These are phyloP conservation scores for Sarocladium strictum DNA, from an alignment of 2,329 filamentous ascomycete species.

Conservation along the genomic window DNA sequence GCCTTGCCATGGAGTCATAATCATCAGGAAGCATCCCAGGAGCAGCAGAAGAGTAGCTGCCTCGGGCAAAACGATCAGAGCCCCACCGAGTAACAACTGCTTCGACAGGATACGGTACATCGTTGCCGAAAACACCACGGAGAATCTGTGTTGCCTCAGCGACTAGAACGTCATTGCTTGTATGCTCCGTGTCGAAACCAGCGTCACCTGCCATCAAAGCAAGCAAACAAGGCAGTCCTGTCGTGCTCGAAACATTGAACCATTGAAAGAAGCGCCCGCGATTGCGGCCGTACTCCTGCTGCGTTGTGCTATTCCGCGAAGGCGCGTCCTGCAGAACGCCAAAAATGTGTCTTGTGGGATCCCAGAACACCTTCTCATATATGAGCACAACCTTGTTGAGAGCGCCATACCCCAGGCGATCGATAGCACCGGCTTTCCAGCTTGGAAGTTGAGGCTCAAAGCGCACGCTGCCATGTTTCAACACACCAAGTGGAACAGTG, in stretches of 20 bases:
- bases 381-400: constrained; percentile 94
- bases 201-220: constrained; percentile 95
- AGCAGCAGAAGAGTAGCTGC: constrained; percentile 92
- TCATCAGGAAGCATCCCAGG: constrained; percentile 77
- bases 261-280: constrained; percentile 96
- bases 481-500: constrained; percentile 82
- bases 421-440: constrained; percentile 77
- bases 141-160: constrained; percentile 75
- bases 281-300: constrained; percentile 70
- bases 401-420: constrained; percentile 83
- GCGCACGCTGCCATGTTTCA: constrained; percentile 75
- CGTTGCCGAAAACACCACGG: constrained; percentile 63
- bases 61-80: constrained; percentile 82
- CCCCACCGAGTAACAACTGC: constrained; percentile 90
- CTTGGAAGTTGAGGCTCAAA: constrained; percentile 87
- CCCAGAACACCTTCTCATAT: constrained; percentile 88
- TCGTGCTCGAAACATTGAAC: constrained; percentile 91
- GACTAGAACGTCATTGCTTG: constrained; percentile 69
- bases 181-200: constrained; percentile 78
- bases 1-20: constrained; percentile 83
- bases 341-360: constrained; percentile 84
- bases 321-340: constrained; percentile 75
- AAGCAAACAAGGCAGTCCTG: constrained; percentile 79
- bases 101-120: constrained; percentile 74
- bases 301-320: constrained; percentile 63